phyloP scores from a whole-genome alignment of 495 filamentous ascomycete genomes.

The Podospora tetraspora region DNA sequence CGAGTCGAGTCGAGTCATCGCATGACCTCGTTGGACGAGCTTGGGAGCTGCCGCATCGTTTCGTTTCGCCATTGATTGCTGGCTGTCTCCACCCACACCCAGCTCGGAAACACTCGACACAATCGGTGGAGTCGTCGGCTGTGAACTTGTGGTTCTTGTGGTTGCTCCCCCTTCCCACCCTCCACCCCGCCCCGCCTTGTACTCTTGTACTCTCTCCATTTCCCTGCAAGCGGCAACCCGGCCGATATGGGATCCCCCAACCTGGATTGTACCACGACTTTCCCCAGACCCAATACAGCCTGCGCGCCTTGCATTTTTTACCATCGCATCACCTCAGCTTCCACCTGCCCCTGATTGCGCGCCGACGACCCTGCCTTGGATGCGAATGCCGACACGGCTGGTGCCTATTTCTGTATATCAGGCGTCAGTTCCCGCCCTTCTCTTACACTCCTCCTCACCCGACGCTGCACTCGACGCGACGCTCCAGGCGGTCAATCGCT shows the following conservation, averaged over 20 bases:
- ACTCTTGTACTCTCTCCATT: too few species aligned
- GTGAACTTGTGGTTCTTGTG: too few species aligned
- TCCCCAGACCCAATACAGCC: conserved; percentile 22
- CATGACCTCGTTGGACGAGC: neutral
- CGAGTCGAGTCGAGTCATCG: conserved; percentile 9
- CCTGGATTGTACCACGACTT: conserved; percentile 3
- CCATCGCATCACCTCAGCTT: conserved; percentile 12
- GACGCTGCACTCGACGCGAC: neutral
- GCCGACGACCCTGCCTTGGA: conserved; percentile 5
- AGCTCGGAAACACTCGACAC: neutral
- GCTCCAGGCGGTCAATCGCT: conserved; percentile 26
- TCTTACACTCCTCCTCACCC: conserved; percentile 10
- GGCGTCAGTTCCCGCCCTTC: conserved; percentile 8
- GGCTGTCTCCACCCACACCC: conserved; percentile 1
- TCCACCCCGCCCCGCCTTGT: conserved; percentile 5
- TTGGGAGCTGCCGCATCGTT: neutral
- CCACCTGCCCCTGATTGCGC: conserved; percentile 16
- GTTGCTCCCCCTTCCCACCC: neutral
- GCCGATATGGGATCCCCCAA: neutral
- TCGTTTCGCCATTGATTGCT: neutral
- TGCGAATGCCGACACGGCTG: conserved; percentile 1
- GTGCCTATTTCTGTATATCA: conserved; percentile 24
- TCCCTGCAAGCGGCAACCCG: neutral
- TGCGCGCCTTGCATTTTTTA: conserved; percentile 34
- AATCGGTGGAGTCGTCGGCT: neutral